phyloP scores from a whole-genome alignment of 345 rosid species.

The Eucalyptus decipiens region DNA sequence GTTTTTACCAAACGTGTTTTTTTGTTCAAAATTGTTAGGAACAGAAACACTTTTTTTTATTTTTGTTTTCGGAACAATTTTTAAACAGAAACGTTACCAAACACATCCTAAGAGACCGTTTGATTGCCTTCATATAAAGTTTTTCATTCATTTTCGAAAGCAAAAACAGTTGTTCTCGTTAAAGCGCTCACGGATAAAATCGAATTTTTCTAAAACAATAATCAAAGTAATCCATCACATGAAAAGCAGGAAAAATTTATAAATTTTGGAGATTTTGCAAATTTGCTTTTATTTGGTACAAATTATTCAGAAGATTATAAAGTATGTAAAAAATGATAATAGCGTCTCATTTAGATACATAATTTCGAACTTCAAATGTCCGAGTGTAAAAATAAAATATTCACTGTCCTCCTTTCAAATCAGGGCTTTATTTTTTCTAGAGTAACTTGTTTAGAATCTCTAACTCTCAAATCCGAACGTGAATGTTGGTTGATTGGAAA shows the following conservation, averaged over 20 bases:
- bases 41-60: no score
- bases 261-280: neutral
- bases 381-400: fast-evolving
- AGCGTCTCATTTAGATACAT: neutral
- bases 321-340: neutral
- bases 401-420: no score
- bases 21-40: no score
- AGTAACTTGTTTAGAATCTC: neutral
- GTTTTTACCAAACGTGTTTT: no score
- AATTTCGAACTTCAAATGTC: neutral
- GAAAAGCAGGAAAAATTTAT: neutral
- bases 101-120: neutral
- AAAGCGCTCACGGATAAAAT: neutral
- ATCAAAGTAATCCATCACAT: neutral
- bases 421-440: fast-evolving
- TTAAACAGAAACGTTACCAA: no score
- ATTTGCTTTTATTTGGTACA: neutral
- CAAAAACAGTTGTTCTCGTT: neutral
- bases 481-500: neutral
- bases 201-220: neutral
- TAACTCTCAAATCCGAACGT: neutral
- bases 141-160: neutral
- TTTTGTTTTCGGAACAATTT: no score
- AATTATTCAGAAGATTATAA: neutral
- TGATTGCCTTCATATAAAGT: neutral